Base-by-base conservation (phyloP, 441 rosid genomes). In the Breynia disticha region DNA sequence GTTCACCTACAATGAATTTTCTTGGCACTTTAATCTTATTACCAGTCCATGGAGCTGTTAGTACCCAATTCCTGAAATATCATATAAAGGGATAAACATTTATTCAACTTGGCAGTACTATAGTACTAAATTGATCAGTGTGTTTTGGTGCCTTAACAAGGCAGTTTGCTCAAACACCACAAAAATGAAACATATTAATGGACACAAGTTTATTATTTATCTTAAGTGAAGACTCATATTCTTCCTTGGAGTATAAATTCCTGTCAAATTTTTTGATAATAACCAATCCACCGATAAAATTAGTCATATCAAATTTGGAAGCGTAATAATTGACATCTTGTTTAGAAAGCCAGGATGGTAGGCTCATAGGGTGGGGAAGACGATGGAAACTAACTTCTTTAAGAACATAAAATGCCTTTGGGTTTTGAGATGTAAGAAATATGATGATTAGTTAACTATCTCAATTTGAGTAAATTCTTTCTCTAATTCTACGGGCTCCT, bases 1-100 rank as follows among this genome's bases (percentile, higher is more conserved):
- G 77, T 54, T 79, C 93, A 2, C 95, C 95, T 3, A 86, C 69
- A 0, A 86, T 71, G 63, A 86, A 86, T 67, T 84, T 84, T 21
- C 66, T 75, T 1, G 93, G 93, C 24, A 79, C 85, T 38, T 48
- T 13, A 10, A 79, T 61, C 70, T 69, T 64, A 50, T 63, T 59
- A 51, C 83, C 79, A 0, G 76, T 72, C 95, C 91, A 86, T 0
- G 95, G 76, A 10, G 85, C 82, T 1, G 70, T 73, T 16, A 86
- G 76, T 48, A 79, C 82, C 87, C 87, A 78, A 41, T 69, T 75
- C 64, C 87, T 86, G 67, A 59, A 19, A 58, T 37, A 22, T n/a
- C n/a, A n/a, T n/a, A 18, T n/a, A 1, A 57, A 19, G 16, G 35
- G 7, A 16, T n/a, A 4, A 48, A 55, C 55, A 22, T 14, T n/a